phyloP scores from a whole-genome alignment of 2,329 filamentous ascomycete genomes.

The Phyllachora maydis region DNA sequence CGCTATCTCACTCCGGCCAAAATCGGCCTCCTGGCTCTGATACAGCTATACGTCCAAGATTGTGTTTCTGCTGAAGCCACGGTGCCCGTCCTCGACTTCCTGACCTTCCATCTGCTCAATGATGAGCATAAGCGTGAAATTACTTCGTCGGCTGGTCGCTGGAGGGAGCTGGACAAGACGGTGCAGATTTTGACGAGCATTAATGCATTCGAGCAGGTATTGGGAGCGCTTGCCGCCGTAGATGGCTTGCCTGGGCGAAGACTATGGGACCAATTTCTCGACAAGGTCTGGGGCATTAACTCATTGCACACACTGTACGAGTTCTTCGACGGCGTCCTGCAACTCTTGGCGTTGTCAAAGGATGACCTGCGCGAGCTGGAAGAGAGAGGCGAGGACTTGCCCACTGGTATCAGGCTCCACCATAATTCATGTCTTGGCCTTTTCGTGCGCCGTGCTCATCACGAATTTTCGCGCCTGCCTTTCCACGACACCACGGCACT shows the following conservation, averaged over 20 bases:
- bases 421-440: conserved; percentile 61
- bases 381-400: too few relatives aligned
- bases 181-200: too few relatives aligned
- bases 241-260: too few relatives aligned
- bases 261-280: conserved; percentile 76
- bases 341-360: conserved; percentile 38
- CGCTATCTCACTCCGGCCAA: conserved; percentile 80
- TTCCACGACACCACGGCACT: conserved; percentile 62
- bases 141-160: conserved; percentile 12
- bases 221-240: too few relatives aligned
- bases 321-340: conserved; percentile 44
- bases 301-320: conserved; percentile 61
- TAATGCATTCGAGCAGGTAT: too few relatives aligned
- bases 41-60: conserved; percentile 76
- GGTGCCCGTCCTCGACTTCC: conserved; percentile 17
- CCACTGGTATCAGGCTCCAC: too few relatives aligned
- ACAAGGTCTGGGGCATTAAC: conserved; percentile 65
- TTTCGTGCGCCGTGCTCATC: conserved; percentile 54
- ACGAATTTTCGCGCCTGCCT: conserved; percentile 63
- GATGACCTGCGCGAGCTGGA: conserved; percentile 35
- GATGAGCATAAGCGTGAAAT: conserved; percentile 10
- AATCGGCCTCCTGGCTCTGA: conserved; percentile 59
- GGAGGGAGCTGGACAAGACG: conserved; percentile 25
- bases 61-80: conserved; percentile 46
- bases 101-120: conserved; percentile 25